A percentile compares a stretch with the other conserved stretches of the same genome.
These are phyloP conservation scores for Hypholoma sublateritium DNA, from an alignment of 768 basidiomycete species.

Conservation along the genomic window DNA sequence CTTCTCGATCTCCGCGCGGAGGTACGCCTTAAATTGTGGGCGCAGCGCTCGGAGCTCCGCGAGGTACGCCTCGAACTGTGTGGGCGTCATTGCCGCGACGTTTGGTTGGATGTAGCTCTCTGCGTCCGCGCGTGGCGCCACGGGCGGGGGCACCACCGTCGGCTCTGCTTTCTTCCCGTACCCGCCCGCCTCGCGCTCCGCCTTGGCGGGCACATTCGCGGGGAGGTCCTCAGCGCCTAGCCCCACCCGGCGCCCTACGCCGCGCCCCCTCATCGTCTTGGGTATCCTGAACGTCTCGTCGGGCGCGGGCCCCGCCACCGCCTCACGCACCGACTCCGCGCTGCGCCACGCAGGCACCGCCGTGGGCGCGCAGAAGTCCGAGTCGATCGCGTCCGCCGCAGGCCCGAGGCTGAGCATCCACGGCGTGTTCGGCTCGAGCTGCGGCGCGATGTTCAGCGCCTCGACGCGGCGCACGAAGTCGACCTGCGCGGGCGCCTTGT, in stretches of 20 bases:
- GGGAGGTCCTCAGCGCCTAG: too few relatives aligned
- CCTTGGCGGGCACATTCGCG: too few relatives aligned
- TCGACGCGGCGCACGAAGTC: constrained; percentile 67
- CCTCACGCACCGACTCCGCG: neutral
- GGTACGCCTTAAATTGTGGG: constrained; percentile 50
- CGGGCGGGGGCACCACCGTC: too few relatives aligned
- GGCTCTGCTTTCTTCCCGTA: too few relatives aligned
- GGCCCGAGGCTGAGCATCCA: constrained; percentile 44
- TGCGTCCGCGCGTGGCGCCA: neutral
- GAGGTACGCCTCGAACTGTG: constrained; percentile 60
- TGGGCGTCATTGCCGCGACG: constrained; percentile 57
- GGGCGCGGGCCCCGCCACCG: neutral
- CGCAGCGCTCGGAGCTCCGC: constrained; percentile 55
- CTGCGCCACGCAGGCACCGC: neutral
- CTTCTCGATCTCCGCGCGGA: constrained; percentile 26
- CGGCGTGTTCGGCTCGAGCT: constrained; percentile 17
- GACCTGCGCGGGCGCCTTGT: constrained; percentile 62
- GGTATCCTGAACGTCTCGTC: too few relatives aligned
- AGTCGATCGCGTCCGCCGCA: constrained; percentile 22
- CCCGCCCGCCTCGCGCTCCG: too few relatives aligned
- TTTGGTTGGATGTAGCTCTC: constrained; percentile 37
- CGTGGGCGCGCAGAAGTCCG: constrained; percentile 32
- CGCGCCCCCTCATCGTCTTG: too few relatives aligned
- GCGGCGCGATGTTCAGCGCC: constrained; percentile 51
- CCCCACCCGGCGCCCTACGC: too few relatives aligned